These are phyloP conservation scores for Brassica nigra DNA, from an alignment of 345 rosid species.

Conservation along the genomic window DNA sequence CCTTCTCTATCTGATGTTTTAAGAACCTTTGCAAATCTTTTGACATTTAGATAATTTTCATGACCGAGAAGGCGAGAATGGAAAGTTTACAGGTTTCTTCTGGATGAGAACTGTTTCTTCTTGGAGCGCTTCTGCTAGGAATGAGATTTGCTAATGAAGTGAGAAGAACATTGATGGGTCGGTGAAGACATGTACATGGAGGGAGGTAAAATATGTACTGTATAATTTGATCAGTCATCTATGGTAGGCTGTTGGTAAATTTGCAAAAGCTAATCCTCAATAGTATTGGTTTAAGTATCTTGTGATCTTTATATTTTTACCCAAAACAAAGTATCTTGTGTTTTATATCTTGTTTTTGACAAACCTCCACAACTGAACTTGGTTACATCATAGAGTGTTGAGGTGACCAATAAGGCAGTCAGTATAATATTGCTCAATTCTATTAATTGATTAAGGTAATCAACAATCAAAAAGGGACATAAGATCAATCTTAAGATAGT, in stretches of 20 bases:
- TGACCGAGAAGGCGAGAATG: constrained; percentile 79
- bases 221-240: too few relatives aligned
- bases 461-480: not conserved
- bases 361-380: not conserved
- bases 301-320: not conserved
- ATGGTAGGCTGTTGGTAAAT: too few relatives aligned
- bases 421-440: not conserved
- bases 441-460: not conserved
- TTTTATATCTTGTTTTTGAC: not conserved
- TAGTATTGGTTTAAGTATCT: not conserved
- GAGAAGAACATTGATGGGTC: constrained; percentile 79
- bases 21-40: too few relatives aligned
- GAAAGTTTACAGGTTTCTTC: constrained; percentile 86
- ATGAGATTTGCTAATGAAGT: constrained; percentile 66
- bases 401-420: not conserved
- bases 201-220: not conserved
- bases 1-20: too few relatives aligned
- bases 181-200: constrained; percentile 43
- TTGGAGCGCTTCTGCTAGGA: constrained; percentile 46
- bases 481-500: not conserved
- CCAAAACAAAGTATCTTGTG: not conserved
- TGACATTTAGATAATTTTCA: too few relatives aligned
- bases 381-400: not conserved
- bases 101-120: constrained; percentile 57
- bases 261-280: not conserved